Evolutionary conservation across 169 alveolate genomes (phyloP), one percentile per base, ranked within the genome.

Genomic region (Plasmodium ovale): DNA sequence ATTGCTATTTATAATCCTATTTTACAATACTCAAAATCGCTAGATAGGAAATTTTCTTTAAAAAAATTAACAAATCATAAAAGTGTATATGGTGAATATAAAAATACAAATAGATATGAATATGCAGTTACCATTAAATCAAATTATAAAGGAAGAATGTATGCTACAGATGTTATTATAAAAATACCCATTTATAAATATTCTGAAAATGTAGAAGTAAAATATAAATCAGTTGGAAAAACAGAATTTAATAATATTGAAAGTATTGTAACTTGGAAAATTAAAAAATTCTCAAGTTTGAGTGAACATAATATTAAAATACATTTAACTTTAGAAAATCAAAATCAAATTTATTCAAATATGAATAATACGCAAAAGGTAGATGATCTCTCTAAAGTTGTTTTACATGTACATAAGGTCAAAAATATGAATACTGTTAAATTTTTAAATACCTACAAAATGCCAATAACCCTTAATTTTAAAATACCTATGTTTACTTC

Each of bases 401-500:
- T 74, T 7, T 74, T 74, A 44, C 88, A 74, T 47, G 74, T 74
- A 12, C 72, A 74, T 54, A 74, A 60, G 44, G 59, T 74, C 60
- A 74, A 74, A 35, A 74, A 74, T 60, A 74, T 74, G 88, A 74
- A 74, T 54, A 74, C 88, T 4, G 88, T 74, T 0, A 74, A 74
- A 53, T 74, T 74, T 58, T 74, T 74, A 74, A 74, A 74, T 25
- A 54, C 88, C 12, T 74, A 74, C 49, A 74, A 74, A 59, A 60
- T 74, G 74, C 95, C 95, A 16, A 87, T 93, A 27, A 90, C 91
- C 39, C 25, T 93, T 23, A 64, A 87, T 19, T 93, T 90, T 77
- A 93, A 93, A 88, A 90, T 87, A 16, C 94, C 95, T 27, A 87
- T 87, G 94, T 93, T 56, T 27, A 89, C 91, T 1, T 84, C 91